Evolutionary conservation across 371 early-diverging fungal species (phyloP), one percentile per base, ranked within the genome.

Genomic region (Mortierella sp.): DNA sequence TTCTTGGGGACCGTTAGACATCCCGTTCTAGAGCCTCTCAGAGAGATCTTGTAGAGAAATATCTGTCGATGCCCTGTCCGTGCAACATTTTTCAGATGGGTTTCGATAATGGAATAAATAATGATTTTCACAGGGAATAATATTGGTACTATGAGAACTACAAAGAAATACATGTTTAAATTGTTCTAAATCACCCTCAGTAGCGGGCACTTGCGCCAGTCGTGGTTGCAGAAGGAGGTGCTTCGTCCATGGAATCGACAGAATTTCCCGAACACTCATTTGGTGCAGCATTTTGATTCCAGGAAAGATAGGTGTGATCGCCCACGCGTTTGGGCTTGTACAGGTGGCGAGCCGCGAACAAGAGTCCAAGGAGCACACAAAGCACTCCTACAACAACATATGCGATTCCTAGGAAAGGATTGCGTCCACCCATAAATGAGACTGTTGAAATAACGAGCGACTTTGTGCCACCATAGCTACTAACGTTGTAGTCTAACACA

Each of bases 271-370:
- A 55, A 28, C 55, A 32, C 9, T 55, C 87, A 19, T 85, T 85
- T 4, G 85, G 76, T 0, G 86, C 86, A 15, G 87, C 84, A 55
- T 80, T 80, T 84, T 97, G 94, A 84, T 98, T 97, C 98, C 98
- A 97, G 22, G 96, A 95, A 58, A 98, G 84, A 76, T 96, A 96
- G 4, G 93, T 93, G 76, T 95, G 94, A 84, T 98, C 98, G 24
- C 97, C 97, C 59, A 98, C 88, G 82, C 97, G 94, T 92, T 95
- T 88, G 69, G 99, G 99, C 73, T 92, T 95, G 77, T 95, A 86
- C 74, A 95, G 85, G 74, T 98, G 97, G 58, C 97, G 87, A 48
- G 91, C 84, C 22, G 96, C 90, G 84, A 98, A 97, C 53, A 94
- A 85, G 64, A 95, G 79, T 32, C 97, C 98, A 19, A 99, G 81